Evolutionary conservation across 345 rosid genomes (phyloP).

Genomic region (Limnanthes douglasii): DNA sequence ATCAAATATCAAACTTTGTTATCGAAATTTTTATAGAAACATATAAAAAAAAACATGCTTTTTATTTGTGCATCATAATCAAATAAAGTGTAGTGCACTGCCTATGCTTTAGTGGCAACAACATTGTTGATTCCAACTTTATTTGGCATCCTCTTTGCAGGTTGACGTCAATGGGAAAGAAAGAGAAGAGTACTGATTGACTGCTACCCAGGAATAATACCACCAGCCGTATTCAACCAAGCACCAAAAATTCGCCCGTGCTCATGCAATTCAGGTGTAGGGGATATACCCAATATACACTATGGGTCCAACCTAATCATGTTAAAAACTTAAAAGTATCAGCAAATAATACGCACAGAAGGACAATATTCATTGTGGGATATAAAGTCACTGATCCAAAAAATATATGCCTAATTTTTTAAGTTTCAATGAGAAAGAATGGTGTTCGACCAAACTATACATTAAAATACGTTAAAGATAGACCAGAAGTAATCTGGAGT

Average conservation of each 20-base stretch:
- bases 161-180: slow-evolving; percentile 29
- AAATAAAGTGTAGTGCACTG: not conserved
- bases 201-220: slow-evolving; percentile 41
- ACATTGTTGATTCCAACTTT: slow-evolving; percentile 52
- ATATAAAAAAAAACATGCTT: not conserved
- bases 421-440: too few species aligned
- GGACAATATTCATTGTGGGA: too few species aligned
- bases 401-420: too few species aligned
- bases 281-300: slow-evolving; percentile 54
- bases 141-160: slow-evolving; percentile 26
- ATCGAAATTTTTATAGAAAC: too few species aligned
- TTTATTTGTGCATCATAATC: not conserved
- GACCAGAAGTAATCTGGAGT: too few species aligned
- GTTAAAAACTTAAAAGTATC: slow-evolving; percentile 61
- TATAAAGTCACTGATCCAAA: too few species aligned
- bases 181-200: slow-evolving; percentile 6
- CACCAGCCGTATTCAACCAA: slow-evolving; percentile 60
- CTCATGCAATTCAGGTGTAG: slow-evolving; percentile 45
- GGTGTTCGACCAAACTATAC: too few species aligned
- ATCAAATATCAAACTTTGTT: slow-evolving; percentile 1
- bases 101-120: slow-evolving; percentile 42
- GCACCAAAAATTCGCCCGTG: slow-evolving; percentile 68
- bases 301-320: slow-evolving; percentile 60
- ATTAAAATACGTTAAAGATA: too few species aligned
- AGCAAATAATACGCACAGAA: too few species aligned